Evolutionary conservation across 179 eudicot species (phyloP), one percentile per base, ranked within the genome.

Genomic region (Spinacia oleracea): DNA sequence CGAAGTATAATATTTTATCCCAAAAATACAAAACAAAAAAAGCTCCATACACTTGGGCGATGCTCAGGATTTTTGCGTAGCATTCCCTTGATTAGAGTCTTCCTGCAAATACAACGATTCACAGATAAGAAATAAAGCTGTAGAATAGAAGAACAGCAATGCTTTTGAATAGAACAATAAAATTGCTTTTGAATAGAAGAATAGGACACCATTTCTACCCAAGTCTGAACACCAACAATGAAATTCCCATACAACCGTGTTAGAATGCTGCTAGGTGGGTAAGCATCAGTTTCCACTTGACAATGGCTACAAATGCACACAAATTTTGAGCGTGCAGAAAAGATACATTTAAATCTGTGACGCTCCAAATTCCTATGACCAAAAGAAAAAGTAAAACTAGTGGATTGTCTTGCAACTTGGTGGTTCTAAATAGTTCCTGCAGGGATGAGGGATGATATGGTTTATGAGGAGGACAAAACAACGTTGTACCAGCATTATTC

Each of bases 61-160:
- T 93, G 97, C 80, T 93, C 99, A n/a, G 99, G 99, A 82, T 87
- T 96, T 86, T 96, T 96, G 34, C 99, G 85, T 76, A 96, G 89
- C 99, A 96, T 93, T 84, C 94, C 89, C 85, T 93, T 96, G 83
- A 96, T 96, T 50, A 96, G 85, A 18, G 89, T 75, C 82, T 89
- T 92, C 88, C 97, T 92, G 87, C 72, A 77, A 64, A 72, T 11
- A 56, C 43, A 43, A 45, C 29, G 51, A 75, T 18, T 21, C 68
- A 68, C 60, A 74, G 15, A 35, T 23, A 74, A 77, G 80, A 78
- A 9, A 20, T 38, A 16, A 23, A 48, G 55, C 5, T n/a, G 38
- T 9, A 35, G 5, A 25, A 45, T 23, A 48, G n/a, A 59, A 45
- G 12, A 2, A 75, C n/a, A 45, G 23, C 40, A 9, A 72, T 32